These are phyloP conservation scores for Curvularia sp. DNA, from an alignment of 2,329 filamentous ascomycete genomes.

Conservation along the genomic window DNA sequence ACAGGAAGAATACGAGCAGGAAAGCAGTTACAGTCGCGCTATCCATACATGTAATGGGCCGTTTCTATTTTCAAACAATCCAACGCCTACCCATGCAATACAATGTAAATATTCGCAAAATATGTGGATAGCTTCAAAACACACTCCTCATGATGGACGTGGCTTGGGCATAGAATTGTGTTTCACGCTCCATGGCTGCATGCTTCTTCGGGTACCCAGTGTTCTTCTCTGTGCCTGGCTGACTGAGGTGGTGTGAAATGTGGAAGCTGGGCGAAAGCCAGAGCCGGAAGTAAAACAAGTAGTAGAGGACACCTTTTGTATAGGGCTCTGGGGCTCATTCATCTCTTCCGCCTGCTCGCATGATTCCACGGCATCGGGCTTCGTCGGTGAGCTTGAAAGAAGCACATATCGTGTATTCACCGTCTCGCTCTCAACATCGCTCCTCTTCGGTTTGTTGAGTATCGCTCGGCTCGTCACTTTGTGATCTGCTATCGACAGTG, in stretches of 20 bases:
- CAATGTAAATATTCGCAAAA: neutral
- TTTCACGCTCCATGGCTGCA: constrained; percentile 60
- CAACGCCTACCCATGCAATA: constrained; percentile 1
- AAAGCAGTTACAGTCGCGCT: neutral
- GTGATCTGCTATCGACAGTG: constrained; percentile 40
- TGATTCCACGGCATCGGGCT: constrained; percentile 32
- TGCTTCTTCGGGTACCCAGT: constrained; percentile 58
- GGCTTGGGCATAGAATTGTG: constrained; percentile 43
- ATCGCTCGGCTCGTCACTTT: constrained; percentile 45
- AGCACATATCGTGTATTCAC: constrained; percentile 56
- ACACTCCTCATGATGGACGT: constrained; percentile 19
- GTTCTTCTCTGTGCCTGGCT: constrained; percentile 52
- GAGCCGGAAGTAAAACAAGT: neutral
- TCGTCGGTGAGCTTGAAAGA: constrained; percentile 53
- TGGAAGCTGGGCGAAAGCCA: constrained; percentile 48
- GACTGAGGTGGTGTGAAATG: constrained; percentile 55
- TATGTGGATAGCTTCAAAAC: neutral
- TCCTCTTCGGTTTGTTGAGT: constrained; percentile 38
- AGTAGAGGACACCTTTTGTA: constrained; percentile 11
- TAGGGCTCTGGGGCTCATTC: constrained; percentile 18
- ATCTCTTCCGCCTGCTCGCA: constrained; percentile 13
- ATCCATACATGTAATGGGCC: neutral
- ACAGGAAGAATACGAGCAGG: neutral
- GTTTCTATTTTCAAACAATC: neutral
- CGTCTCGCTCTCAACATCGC: constrained; percentile 29